A percentile compares a stretch with the other conserved stretches of the same genome.
Evolutionary conservation across 2,329 filamentous ascomycete species (phyloP).

Genomic region (Aspergillus sp.): DNA sequence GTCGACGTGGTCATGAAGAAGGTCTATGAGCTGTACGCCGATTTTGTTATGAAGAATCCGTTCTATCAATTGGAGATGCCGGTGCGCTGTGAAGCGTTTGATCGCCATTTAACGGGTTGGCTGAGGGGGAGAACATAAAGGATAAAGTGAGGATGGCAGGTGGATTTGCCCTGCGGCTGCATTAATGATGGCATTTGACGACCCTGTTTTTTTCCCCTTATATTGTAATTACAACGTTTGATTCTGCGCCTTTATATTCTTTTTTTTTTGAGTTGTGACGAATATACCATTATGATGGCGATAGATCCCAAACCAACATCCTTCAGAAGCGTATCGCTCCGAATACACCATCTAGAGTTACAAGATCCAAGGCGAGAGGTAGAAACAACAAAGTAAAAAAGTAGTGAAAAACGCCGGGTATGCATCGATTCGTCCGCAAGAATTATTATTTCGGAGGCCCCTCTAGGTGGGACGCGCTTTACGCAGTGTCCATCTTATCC

Average conservation of each 20-base stretch:
- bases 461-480: conserved; percentile 25
- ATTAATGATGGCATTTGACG: conserved; percentile 11
- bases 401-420: conserved; percentile 34
- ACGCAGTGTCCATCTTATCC: conserved; percentile 92
- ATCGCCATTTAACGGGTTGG: conserved; percentile 78
- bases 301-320: conserved; percentile 9
- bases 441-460: conserved; percentile 2
- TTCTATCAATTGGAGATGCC: conserved; percentile 99
- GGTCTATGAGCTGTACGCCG: conserved; percentile 92
- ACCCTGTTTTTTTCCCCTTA: conserved; percentile 12
- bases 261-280: background rate
- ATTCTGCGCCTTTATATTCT: background rate
- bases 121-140: conserved; percentile 57
- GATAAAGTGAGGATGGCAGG: conserved; percentile 20
- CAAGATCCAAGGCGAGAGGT: conserved; percentile 22
- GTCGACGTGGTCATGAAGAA: conserved; percentile 78
- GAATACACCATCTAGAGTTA: conserved; percentile 19
- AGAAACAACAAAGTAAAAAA: conserved; percentile 14
- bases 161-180: conserved; percentile 4
- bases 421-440: conserved; percentile 34
- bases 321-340: conserved; percentile 12
- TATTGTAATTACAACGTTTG: conserved; percentile 5
- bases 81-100: conserved; percentile 90
- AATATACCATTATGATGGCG: conserved; percentile 7
- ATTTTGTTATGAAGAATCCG: conserved; percentile 99